Conservation (phyloP, 1,284 basidiomycete genomes). For the Heterobasidion annosum region DNA sequence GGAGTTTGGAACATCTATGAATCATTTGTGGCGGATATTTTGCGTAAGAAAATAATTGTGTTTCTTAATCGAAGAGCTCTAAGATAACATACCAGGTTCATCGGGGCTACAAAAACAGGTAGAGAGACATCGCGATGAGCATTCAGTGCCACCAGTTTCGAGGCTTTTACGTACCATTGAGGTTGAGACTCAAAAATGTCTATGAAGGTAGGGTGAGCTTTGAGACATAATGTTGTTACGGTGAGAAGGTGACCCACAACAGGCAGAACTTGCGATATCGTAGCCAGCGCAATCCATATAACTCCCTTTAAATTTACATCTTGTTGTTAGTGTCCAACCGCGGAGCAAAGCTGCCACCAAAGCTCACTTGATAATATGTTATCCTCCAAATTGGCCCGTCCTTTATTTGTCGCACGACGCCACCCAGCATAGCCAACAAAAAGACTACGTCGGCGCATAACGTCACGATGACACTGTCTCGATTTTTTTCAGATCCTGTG, state of each 20-base stretch:
- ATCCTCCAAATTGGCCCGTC: not conserved
- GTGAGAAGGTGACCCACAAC: not conserved
- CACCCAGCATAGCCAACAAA: not conserved
- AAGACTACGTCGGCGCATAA: not conserved
- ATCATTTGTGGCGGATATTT: too few species aligned
- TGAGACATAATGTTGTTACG: not conserved
- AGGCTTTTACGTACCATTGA: too few species aligned
- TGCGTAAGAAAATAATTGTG: too few species aligned
- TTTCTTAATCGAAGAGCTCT: too few species aligned
- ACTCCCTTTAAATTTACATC: not conserved
- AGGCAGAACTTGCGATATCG: not conserved
- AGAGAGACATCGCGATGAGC: not conserved
- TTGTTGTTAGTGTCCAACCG: not conserved
- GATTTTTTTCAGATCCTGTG: not conserved
- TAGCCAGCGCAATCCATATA: not conserved
- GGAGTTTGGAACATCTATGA: not conserved
- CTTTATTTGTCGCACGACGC: not conserved
- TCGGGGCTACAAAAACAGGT: not conserved
- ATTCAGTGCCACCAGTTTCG: not conserved
- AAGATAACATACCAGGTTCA: not conserved
- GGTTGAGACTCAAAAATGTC: not conserved
- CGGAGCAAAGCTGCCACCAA: not conserved
- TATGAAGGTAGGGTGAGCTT: not conserved
- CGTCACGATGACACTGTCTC: not conserved
- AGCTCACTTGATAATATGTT: not conserved